Base-by-base conservation (phyloP, 2,329 filamentous ascomycete species). In the Trichoderma semiorbis region DNA sequence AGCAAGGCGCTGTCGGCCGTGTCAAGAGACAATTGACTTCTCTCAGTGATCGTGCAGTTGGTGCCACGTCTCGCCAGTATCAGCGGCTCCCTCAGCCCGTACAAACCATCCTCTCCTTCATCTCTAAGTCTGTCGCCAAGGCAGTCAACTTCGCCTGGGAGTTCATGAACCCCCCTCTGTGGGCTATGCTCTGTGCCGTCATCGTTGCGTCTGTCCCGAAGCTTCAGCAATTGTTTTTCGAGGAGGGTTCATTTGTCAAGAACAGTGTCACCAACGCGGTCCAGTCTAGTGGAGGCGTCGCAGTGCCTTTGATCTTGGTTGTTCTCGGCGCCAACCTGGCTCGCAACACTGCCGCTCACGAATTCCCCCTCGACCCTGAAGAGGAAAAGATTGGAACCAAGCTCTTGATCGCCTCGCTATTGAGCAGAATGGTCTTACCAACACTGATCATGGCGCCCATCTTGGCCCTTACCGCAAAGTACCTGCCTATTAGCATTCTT, bases 101-200 rank as follows among this genome's bases (percentile, higher is more conserved):
- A 39, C 86, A 85, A 75, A 73, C 74, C 6, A 60, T 74, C 0
- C 74, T 85, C 16, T 72, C 76, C 3, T 77, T 76, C 55, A 16
- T 82, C 8, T 77, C 79, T 63, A 75, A 72, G 12, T 75, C 83
- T 21, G 83, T 80, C 58, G 80, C 76, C 76, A 80, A 87, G 80
- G 74, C 93, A 76, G 82, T 88, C 75, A 83, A 82, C 63, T 94
- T 94, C 67, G 80, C 95, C 14, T 96, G 93, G 92, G 92, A 93
- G 62, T 97, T 98, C 81, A 98, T 99, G 95, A 98, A 98, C 82
- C 95, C 96, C 55, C 96, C 96, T 1, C 90, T 99, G 30, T 98
- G 95, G 94, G 95, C 96, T 34, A 98, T 99, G 96, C 84, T 98
- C 39, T 85, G 91, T 50, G 93, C 96, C n/a, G 91, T 98, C 60